Conservation (phyloP, 306 rosid species). For the Alnus glutinosa region DNA sequence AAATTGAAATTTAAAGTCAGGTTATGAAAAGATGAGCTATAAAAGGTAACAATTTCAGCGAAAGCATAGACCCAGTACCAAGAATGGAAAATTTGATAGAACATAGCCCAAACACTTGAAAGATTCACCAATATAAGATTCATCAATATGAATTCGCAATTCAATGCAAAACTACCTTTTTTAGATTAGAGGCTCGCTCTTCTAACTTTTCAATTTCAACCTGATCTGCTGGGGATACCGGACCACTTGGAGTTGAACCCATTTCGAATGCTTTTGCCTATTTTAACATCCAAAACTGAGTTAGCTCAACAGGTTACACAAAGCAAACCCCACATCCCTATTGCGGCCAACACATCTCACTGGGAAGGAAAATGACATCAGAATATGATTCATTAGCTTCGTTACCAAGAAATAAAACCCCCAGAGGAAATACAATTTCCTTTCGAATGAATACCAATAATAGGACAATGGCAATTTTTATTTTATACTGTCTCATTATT, state of each 20-base stretch:
- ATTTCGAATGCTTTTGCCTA: constrained; percentile 62
- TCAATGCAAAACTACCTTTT: constrained; percentile 49
- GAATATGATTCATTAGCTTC: not conserved
- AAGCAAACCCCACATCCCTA: not conserved
- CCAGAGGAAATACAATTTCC: not conserved
- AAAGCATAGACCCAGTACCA: not conserved
- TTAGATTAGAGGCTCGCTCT: constrained; percentile 64
- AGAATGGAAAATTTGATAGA: not conserved
- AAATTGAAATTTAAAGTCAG: constrained; percentile 1
- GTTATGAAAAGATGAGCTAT: not conserved
- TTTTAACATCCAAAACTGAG: constrained; percentile 6
- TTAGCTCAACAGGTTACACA: constrained; percentile 26
- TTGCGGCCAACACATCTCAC: not conserved
- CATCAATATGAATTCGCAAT: not conserved
- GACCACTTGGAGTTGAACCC: constrained; percentile 47
- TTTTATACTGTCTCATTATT: not conserved
- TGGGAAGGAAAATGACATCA: not conserved
- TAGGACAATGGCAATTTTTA: not conserved
- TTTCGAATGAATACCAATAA: not conserved
- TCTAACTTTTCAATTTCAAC: constrained; percentile 75
- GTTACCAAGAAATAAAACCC: not conserved
- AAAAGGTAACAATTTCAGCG: constrained; percentile 18
- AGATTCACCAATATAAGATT: constrained; percentile 19
- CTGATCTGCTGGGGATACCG: constrained; percentile 47
- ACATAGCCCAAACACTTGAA: not conserved